phyloP scores from a whole-genome alignment of 768 basidiomycete genomes.

The Trametes meyenii region DNA sequence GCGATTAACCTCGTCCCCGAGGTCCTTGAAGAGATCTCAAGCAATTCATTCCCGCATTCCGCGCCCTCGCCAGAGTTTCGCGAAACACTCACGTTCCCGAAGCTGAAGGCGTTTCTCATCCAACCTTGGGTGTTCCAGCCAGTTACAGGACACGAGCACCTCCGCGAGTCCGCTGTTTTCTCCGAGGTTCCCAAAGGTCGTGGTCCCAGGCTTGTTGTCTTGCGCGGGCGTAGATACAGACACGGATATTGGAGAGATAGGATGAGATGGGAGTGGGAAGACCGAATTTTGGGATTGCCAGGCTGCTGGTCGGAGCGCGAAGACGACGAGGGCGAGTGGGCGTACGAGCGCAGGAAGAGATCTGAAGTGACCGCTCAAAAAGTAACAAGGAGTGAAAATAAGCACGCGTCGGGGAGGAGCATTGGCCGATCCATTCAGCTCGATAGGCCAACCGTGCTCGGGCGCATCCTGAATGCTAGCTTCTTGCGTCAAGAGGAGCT shows the following conservation, averaged over 20 bases:
- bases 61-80: not conserved
- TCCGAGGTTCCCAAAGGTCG: not conserved
- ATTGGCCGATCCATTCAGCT: not conserved
- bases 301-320: slow-evolving; percentile 13
- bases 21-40: slow-evolving; percentile 1
- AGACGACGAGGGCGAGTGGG: slow-evolving; percentile 15
- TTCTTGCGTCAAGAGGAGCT: not conserved
- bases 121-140: slow-evolving; percentile 10
- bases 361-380: not conserved
- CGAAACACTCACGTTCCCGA: not conserved
- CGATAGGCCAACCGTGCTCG: not conserved
- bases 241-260: slow-evolving; percentile 15
- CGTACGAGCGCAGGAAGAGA: slow-evolving; percentile 11
- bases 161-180: not conserved
- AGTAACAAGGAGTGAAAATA: not conserved
- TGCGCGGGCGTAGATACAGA: slow-evolving; percentile 9
- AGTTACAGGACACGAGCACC: slow-evolving; percentile 3
- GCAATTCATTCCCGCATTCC: not conserved
- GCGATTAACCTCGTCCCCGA: slow-evolving; percentile 14
- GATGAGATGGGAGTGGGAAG: slow-evolving; percentile 17
- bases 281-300: not conserved
- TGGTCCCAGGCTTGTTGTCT: not conserved
- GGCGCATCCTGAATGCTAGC: not conserved
- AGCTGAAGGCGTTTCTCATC: slow-evolving; percentile 5
- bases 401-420: not conserved